Evolutionary conservation across 23 red algal species (phyloP), one percentile per base, ranked within the genome.

Genomic region (Rhodosorus marinus): DNA sequence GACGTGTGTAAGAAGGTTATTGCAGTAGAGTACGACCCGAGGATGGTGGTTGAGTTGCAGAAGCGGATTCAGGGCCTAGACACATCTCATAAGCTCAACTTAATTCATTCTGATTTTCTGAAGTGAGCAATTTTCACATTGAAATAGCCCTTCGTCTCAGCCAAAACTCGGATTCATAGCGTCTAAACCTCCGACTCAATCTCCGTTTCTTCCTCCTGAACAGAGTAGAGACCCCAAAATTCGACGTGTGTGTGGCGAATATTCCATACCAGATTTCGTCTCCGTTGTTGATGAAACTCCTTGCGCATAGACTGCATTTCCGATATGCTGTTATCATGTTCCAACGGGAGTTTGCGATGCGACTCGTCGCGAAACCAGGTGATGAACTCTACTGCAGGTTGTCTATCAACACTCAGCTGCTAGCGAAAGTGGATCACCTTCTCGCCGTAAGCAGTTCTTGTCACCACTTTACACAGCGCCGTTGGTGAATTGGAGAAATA

Each of bases 241-340:
- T 98, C 51, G 90, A 98, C 58, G 35, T 85, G 5, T 81, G 72
- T 47, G 90, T 98, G 15, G 77, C 90, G 20, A 98, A 98, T 42
- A 98, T 75, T 1, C 90, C 90, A 20, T 98, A 98, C 64, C 90
- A 98, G 46, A 98, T 98, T 28, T 86, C 79, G 11, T 98, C 90
- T 20, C 90, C 90, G 50, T 55, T 98, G 29, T 51, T 98, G 20
- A 86, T 98, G 41, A 64, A 70, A 20, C 67, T 98, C 31, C 64
- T 98, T 17, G 55, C 90, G 2, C 90, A 85, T 51, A 72, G 72
- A 17, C 72, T 80, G 6, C 26, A 60, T 35, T 86, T 86, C 59
- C 70, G 78, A 20, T 59, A 47, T 28, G 80, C 90, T 4, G 71
- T 98, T 56, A 70, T 98, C 45, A 98, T 98, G 90, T 81, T 98